Evolutionary conservation across 2,329 filamentous ascomycete genomes (phyloP), one percentile per base, ranked within the genome.

Genomic region (Coniochaeta sp.): DNA sequence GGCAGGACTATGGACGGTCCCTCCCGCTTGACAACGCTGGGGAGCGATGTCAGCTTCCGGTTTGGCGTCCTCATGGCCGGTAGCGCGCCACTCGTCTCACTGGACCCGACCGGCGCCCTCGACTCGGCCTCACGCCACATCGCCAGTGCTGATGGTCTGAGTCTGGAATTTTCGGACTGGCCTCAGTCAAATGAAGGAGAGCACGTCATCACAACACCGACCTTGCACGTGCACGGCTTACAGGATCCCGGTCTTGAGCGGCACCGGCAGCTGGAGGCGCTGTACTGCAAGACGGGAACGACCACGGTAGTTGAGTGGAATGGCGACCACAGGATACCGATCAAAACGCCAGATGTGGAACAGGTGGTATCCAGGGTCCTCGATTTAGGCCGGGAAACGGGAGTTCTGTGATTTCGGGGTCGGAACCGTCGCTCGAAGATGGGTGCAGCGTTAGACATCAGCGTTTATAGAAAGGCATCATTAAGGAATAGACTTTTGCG

Each of bases 261-360:
- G 42, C 85, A 88, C 62, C 67, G 75, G 51, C 69, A 74, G 61
- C 60, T 85, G 57, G 61, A 82, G 49, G 65, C 78, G 8, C 66
- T 78, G 49, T 90, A 85, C 63, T 87, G 82, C 61, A 72, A 80
- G 48, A 61, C 70, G 10, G 75, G 72, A 0, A 79, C 70, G 3
- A 70, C 77, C 6, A 74, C 67, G 33, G 55, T 90, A 42, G 65
- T 91, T 1, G 84, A 90, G 64, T 91, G 87, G 88, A 78, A 88
- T 52, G 87, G 86, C 0, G 76, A 74, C 1, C 88, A 92, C 64
- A 71, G 87, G 6, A 72, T 92, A 48, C 85, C 87, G 2, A 76
- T 91, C 53, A 87, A 86, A 71, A 72, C 69, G 20, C 69, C 66
- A 27, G 87, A 91, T 65, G 85, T 91, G 3, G 72, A 79, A 47